phyloP scores from a whole-genome alignment of 805 yeast genomes.

The Zygosaccharomyces rouxii region DNA sequence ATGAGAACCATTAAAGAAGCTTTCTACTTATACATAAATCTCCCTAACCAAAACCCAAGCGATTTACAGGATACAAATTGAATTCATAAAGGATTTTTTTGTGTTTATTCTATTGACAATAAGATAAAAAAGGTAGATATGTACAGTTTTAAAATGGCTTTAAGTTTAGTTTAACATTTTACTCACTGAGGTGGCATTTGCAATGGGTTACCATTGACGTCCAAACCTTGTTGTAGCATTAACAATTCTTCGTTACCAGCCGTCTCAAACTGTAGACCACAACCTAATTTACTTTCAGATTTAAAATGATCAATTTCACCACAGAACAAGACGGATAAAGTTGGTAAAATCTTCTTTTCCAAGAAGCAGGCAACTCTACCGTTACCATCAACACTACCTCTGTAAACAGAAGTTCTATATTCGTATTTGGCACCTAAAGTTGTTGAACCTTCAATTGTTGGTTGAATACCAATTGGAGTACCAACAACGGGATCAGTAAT shows the following conservation, averaged over 20 bases:
- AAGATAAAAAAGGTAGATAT: background rate
- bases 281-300: slow-evolving; percentile 76
- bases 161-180: slow-evolving; percentile 7
- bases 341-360: slow-evolving; percentile 91
- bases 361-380: slow-evolving; percentile 90
- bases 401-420: slow-evolving; percentile 91
- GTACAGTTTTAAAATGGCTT: slow-evolving; percentile 5
- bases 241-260: slow-evolving; percentile 91
- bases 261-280: slow-evolving; percentile 93
- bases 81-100: background rate
- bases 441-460: slow-evolving; percentile 85
- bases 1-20: background rate
- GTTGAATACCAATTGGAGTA: slow-evolving; percentile 75
- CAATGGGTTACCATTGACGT: slow-evolving; percentile 80
- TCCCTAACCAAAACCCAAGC: background rate
- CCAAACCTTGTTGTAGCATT: slow-evolving; percentile 87
- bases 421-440: slow-evolving; percentile 96
- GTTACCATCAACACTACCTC: slow-evolving; percentile 87
- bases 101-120: slow-evolving; percentile 4
- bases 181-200: slow-evolving; percentile 67
- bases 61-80: background rate
- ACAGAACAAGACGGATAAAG: slow-evolving; percentile 78
- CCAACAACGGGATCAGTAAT: slow-evolving; percentile 72
- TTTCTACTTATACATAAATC: background rate
- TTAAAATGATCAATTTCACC: slow-evolving; percentile 91